Evolutionary conservation across 108 stramenopile genomes (phyloP).

Genomic region (Nitzschia sp.): DNA sequence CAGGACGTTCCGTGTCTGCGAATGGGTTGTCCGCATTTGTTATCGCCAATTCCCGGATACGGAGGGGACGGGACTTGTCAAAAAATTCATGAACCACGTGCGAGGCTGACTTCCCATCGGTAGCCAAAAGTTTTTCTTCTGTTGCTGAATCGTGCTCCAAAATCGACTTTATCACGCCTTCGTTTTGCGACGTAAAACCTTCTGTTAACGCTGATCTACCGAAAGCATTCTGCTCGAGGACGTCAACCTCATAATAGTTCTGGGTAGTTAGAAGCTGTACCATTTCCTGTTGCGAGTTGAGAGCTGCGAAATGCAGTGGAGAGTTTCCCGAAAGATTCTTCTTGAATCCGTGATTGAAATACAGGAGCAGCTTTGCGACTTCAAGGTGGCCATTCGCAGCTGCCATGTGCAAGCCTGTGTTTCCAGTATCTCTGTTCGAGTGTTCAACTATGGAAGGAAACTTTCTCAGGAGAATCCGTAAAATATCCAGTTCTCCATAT

Average conservation of each 20-base stretch:
- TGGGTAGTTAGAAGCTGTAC: slow-evolving; percentile 58
- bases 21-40: slow-evolving; percentile 79
- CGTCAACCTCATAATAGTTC: slow-evolving; percentile 52
- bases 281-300: slow-evolving; percentile 56
- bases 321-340: slow-evolving; percentile 76
- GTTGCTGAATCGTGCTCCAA: slow-evolving; percentile 86
- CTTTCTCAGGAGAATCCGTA: slow-evolving; percentile 40
- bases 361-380: slow-evolving; percentile 51
- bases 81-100: slow-evolving; percentile 65
- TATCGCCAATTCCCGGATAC: slow-evolving; percentile 46
- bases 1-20: slow-evolving; percentile 54
- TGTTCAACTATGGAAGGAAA: slow-evolving; percentile 37
- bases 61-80: slow-evolving; percentile 16
- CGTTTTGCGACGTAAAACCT: slow-evolving; percentile 72
- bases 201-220: slow-evolving; percentile 87
- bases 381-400: slow-evolving; percentile 74
- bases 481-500: slow-evolving; percentile 71
- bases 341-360: slow-evolving; percentile 25
- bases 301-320: slow-evolving; percentile 88
- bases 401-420: slow-evolving; percentile 81
- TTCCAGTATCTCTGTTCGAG: slow-evolving; percentile 31
- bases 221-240: slow-evolving; percentile 72
- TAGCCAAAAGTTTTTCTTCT: slow-evolving; percentile 75
- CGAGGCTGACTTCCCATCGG: slow-evolving; percentile 21
- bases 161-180: slow-evolving; percentile 59